Percentiles rank a stretch among this genome's conserved stretches.
Evolutionary conservation across 1,284 basidiomycete species (phyloP).

Genomic region (Rhizoctonia solani): DNA sequence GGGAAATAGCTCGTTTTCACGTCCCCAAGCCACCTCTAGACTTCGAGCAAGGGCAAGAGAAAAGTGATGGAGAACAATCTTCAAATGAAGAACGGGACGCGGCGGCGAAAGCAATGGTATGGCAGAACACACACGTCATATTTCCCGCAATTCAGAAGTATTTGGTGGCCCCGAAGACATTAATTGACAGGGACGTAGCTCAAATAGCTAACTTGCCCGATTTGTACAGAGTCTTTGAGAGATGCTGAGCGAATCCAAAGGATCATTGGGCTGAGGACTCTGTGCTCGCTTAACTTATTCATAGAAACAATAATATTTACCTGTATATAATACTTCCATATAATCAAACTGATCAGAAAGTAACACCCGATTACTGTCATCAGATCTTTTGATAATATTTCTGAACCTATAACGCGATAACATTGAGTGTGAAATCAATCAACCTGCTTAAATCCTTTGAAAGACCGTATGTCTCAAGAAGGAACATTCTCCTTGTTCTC

Average conservation of each 20-base stretch:
- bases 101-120: slow-evolving; percentile 63
- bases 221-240: slow-evolving; percentile 87
- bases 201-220: slow-evolving; percentile 87
- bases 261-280: neutral
- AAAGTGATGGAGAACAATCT: slow-evolving; percentile 15
- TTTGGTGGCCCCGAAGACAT: slow-evolving; percentile 65
- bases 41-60: neutral
- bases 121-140: slow-evolving; percentile 87
- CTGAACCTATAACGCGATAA: neutral
- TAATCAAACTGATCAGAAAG: too few relatives aligned
- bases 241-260: slow-evolving; percentile 58
- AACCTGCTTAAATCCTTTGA: neutral
- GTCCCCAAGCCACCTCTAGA: slow-evolving; percentile 58
- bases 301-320: neutral
- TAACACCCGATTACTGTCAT: too few relatives aligned
- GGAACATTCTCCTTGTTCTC: slow-evolving; percentile 55
- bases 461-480: slow-evolving; percentile 16
- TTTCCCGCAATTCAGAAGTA: slow-evolving; percentile 83
- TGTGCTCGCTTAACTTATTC: neutral
- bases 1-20: slow-evolving; percentile 91
- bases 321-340: too few relatives aligned
- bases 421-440: neutral
- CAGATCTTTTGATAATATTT: too few relatives aligned
- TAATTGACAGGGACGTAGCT: slow-evolving; percentile 76
- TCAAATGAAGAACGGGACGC: slow-evolving; percentile 38